Evolutionary conservation across 2,329 filamentous ascomycete species (phyloP).

Genomic region (Westerdykella aurantiaca): DNA sequence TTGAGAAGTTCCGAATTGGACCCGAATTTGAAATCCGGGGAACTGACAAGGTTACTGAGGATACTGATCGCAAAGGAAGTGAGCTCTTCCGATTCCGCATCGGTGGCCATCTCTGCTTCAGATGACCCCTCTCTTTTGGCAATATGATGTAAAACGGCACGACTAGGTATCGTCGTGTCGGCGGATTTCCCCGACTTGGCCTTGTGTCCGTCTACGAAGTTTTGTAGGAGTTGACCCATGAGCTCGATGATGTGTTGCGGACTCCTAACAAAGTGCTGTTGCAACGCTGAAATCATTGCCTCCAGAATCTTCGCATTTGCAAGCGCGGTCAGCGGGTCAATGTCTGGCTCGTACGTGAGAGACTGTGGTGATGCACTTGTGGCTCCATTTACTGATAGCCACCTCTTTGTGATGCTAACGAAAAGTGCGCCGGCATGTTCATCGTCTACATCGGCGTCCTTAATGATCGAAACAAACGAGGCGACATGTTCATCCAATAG

Average conservation of each 20-base stretch:
- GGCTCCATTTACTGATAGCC: slow-evolving; percentile 40
- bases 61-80: slow-evolving; percentile 39
- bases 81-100: slow-evolving; percentile 32
- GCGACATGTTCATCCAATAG: slow-evolving; percentile 23
- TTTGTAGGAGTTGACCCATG: slow-evolving; percentile 53
- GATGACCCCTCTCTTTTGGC: slow-evolving; percentile 10
- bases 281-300: slow-evolving; percentile 57
- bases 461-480: slow-evolving; percentile 35
- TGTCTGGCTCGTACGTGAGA: slow-evolving; percentile 25
- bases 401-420: slow-evolving; percentile 53
- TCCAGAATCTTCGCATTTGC: slow-evolving; percentile 59
- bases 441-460: slow-evolving; percentile 48
- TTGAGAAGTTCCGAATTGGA: slow-evolving; percentile 12
- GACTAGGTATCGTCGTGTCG: slow-evolving; percentile 17
- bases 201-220: slow-evolving; percentile 38
- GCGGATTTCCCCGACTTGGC: slow-evolving; percentile 37
- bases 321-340: slow-evolving; percentile 47
- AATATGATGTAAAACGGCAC: slow-evolving; percentile 23
- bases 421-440: slow-evolving; percentile 56
- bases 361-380: slow-evolving; percentile 6
- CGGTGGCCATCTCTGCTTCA: background rate
- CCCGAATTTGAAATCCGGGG: slow-evolving; percentile 26
- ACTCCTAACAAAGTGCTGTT: slow-evolving; percentile 58
- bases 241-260: slow-evolving; percentile 62
- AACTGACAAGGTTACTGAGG: slow-evolving; percentile 32